Evolutionary conservation across 2,329 filamentous ascomycete genomes (phyloP), one percentile per base, ranked within the genome.

Genomic region (Ophiocordyceps australis): DNA sequence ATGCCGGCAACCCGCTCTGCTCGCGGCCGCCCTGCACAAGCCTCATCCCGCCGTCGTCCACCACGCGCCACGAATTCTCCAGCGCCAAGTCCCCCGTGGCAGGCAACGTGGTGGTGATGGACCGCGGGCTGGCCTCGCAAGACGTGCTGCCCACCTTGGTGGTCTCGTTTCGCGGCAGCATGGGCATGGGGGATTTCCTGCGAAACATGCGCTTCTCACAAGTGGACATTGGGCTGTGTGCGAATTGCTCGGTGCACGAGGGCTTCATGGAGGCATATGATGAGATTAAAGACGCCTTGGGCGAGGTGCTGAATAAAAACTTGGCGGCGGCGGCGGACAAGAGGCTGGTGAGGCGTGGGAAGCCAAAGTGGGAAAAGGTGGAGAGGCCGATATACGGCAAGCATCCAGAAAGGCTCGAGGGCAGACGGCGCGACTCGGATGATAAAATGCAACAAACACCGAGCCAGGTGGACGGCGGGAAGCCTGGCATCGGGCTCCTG

Each of bases 231-330:
- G 29, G 32, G 24, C 51, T 34, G 28, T 41, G 19, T 11, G 31
- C 22, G 44, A 54, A 42, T 40, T 75, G 69, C 43, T 33, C 46
- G 14, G 49, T 63, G 3, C 65, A 72, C 45, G 34, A 42, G 3
- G 73, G 73, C 26, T 78, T 77, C 50, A 49, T 50, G 35, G 42
- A 41, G 9, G 60, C 65, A 19, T 77, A 66, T 62, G 33, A 46
- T 11, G 66, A 71, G 31, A 54, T 72, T 15, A 38, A 52, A 9
- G 26, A 28, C 7, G 35, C n/a, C n/a, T n/a, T n/a, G n/a, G n/a
- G n/a, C n/a, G n/a, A n/a, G n/a, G n/a, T n/a, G n/a, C n/a, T n/a
- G n/a, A n/a, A n/a, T n/a, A n/a, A n/a, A n/a, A n/a, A n/a, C n/a
- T n/a, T n/a, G n/a, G n/a, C n/a, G n/a, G n/a, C n/a, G n/a, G n/a